A percentile compares a stretch with the other conserved stretches of the same genome.
Evolutionary conservation across 2,329 filamentous ascomycete species (phyloP).

Genomic region (Sclerotinia sclerotiorum): DNA sequence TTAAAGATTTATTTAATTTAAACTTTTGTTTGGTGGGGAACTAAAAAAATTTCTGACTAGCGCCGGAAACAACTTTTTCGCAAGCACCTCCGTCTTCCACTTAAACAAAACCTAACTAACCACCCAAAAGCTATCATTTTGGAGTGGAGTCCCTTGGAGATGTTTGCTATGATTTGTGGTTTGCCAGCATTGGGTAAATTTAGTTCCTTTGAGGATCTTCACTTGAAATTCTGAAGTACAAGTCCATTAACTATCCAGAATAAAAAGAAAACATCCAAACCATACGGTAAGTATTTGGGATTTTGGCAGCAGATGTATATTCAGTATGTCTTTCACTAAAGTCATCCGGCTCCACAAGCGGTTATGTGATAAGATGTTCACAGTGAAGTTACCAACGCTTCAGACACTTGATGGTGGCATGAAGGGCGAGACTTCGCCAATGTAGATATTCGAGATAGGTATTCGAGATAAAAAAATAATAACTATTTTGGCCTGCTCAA

Average conservation of each 20-base stretch:
- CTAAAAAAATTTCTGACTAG: slow-evolving; percentile 9
- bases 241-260: neutral
- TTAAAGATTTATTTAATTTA: neutral
- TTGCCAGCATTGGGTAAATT: neutral
- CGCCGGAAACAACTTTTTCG: neutral
- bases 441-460: neutral
- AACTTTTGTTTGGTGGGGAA: neutral
- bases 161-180: neutral
- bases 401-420: neutral
- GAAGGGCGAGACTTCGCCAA: neutral
- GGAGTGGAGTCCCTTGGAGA: neutral
- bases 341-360: neutral
- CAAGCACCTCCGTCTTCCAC: neutral
- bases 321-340: neutral
- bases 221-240: neutral
- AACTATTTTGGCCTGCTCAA: neutral
- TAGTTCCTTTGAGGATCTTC: too few relatives aligned
- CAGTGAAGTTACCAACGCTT: neutral
- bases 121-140: neutral
- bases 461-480: neutral
- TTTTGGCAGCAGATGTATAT: neutral
- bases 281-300: neutral
- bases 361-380: neutral
- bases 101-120: neutral
- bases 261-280: neutral